Base-by-base conservation (phyloP, 78 protist species). In the Dictyostelium capitatum region DNA sequence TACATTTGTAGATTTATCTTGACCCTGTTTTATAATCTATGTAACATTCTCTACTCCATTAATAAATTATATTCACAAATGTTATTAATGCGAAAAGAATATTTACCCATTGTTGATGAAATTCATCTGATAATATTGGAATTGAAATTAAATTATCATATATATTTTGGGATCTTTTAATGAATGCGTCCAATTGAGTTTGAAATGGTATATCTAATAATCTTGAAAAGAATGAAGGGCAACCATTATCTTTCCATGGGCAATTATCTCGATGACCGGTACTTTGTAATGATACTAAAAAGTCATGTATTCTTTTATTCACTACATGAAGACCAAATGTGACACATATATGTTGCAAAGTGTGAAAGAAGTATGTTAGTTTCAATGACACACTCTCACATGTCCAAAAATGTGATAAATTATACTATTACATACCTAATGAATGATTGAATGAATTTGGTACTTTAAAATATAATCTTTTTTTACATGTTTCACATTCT, bases 211-310 rank as follows among this genome's bases (percentile, higher is more conserved):
- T 57, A 48, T 77, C 81, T 15, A 30, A 32, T 19, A 87, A 28
- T 64, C 92, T 32, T 28, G 92, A 69, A 37, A 75, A 87, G 53
- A 70, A 87, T 20, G 92, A 41, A 11, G 92, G 92, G 64, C 92
- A 77, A 14, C 92, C 83, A 77, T 87, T 87, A 30, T 87, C 92
- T 77, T n/a, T 56, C 92, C 92, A 87, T 64, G 83, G 85, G 30
- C 92, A 87, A 25, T 54, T 77, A 15, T 87, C 92, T 15, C 92
- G 4, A 43, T 87, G 92, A 48, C 92, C 92, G 15, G 28, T 65
- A 20, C 77, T 37, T 30, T 64, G 56, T 32, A 87, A 50, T 19
- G n/a, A 10, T 1, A 48, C 14, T 19, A 54, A 41, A 47, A 87
- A 87, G 5, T 77, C 83, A 11, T 43, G 6, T 3, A 77, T 77